phyloP scores from a whole-genome alignment of 768 basidiomycete species.

The Boletus speciosus region DNA sequence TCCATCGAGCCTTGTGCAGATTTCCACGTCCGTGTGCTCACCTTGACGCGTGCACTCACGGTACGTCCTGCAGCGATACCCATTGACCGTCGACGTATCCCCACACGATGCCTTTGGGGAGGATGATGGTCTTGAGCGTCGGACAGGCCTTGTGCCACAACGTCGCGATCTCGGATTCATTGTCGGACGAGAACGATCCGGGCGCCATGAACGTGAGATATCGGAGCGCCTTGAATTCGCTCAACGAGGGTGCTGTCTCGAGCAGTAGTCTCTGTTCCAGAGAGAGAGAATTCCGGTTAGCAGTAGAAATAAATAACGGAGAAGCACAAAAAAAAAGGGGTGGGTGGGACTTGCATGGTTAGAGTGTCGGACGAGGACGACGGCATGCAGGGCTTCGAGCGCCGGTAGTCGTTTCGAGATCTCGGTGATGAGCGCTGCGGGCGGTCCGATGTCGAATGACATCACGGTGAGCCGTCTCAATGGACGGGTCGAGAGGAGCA shows the following conservation, averaged over 20 bases:
- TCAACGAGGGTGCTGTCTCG: conserved; percentile 38
- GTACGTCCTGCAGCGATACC: conserved; percentile 20
- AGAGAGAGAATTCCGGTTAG: background rate
- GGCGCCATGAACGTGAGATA: conserved; percentile 64
- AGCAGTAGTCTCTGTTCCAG: conserved; percentile 38
- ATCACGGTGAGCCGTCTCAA: conserved; percentile 54
- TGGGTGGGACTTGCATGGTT: conserved; percentile 38
- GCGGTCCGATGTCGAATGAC: conserved; percentile 50
- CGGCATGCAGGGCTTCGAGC: conserved; percentile 60
- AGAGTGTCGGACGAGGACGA: conserved; percentile 50
- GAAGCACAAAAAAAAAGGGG: too few species aligned
- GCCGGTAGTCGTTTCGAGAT: conserved; percentile 45
- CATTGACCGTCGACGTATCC: conserved; percentile 34
- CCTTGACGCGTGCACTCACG: background rate
- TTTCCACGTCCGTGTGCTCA: background rate
- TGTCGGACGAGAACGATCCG: conserved; percentile 20
- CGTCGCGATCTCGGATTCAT: conserved; percentile 51
- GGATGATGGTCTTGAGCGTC: conserved; percentile 59
- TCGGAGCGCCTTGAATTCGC: conserved; percentile 40
- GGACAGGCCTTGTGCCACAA: conserved; percentile 57
- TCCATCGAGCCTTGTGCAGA: too few species aligned
- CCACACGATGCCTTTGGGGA: conserved; percentile 63
- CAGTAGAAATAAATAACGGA: too few species aligned
- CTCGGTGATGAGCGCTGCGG: conserved; percentile 43
- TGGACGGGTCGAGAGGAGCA: conserved; percentile 37